Evolutionary conservation across 306 rosid species (phyloP), one percentile per base, ranked within the genome.

Genomic region (Pachyrhizus erosus): DNA sequence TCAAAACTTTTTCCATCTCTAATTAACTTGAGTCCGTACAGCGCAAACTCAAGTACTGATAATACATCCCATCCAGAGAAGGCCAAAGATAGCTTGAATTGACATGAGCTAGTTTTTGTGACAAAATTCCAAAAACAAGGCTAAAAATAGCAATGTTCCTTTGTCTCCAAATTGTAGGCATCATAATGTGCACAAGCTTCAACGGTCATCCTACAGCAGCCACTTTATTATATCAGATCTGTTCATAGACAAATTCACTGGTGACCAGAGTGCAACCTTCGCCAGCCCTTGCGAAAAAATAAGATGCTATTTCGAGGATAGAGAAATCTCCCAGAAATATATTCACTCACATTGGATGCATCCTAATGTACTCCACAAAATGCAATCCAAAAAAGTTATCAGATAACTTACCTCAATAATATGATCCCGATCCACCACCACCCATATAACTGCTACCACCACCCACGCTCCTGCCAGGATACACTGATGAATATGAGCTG

Each of bases 381-480:
- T 54, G 52, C 74, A 77, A 68, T 42, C 34, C 57, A n/a, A 67
- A 55, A 55, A 42, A 62, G 57, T 31, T 40, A 55, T 34, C 62
- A 24, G 34, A 70, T 62, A 40, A 89, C 85, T 87, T 88, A 91
- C 98, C 97, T 93, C 87, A 96, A 71, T 93, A 96, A 87, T 96
- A 96, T 33, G 99, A 93, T 40, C 98, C 91, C 9, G 99, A 93
- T 74, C 97, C 94, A 57, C 98, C 88, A 23, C 92, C 69, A 31
- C 98, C 93, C 97, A 96, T 92, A 79, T 96, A 96, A 81, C 94
- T 86, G 80, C 97, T 85, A 77, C 97, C 83, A 81, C 98, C 92
- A 45, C 98, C 91, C 52, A 82, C 87, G 58, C 96, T 87, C 80
- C 98, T 95, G 70, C 95, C 85, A 52, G 97, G 80, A 86, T 93